Conservation (phyloP, 2,329 filamentous ascomycete species). For the Cercospora sp. region DNA sequence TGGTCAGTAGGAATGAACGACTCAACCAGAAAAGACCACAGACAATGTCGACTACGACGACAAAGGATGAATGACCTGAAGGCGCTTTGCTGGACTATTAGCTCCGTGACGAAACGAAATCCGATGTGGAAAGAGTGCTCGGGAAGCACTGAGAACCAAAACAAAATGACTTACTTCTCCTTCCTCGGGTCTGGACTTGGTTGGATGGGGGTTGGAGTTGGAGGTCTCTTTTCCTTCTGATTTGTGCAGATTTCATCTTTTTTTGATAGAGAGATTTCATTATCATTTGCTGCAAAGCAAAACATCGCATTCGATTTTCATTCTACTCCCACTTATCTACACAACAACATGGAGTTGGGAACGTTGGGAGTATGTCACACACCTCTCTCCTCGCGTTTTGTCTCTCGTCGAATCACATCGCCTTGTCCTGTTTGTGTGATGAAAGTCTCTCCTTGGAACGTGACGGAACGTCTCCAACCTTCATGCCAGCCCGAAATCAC, state of each 20-base stretch:
- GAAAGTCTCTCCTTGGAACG: background rate
- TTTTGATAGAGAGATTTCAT: background rate
- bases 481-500: background rate
- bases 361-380: too few species aligned
- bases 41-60: background rate
- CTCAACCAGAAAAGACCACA: background rate
- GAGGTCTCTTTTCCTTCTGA: background rate
- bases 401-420: too few species aligned
- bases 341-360: too few species aligned
- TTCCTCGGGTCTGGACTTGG: background rate
- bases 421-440: background rate
- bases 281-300: background rate
- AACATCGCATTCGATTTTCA: background rate
- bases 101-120: background rate
- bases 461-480: background rate
- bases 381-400: too few species aligned
- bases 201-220: background rate
- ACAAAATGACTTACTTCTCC: background rate
- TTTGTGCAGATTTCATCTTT: background rate
- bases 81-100: background rate
- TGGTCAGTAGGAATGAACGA: background rate
- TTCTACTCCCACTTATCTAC: background rate
- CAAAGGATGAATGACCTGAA: background rate
- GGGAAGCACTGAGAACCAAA: background rate
- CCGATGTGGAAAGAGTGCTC: background rate